Percentiles rank a stretch among this genome's conserved stretches.
Conservation (phyloP, 345 rosid genomes). For the Acer campestre region DNA sequence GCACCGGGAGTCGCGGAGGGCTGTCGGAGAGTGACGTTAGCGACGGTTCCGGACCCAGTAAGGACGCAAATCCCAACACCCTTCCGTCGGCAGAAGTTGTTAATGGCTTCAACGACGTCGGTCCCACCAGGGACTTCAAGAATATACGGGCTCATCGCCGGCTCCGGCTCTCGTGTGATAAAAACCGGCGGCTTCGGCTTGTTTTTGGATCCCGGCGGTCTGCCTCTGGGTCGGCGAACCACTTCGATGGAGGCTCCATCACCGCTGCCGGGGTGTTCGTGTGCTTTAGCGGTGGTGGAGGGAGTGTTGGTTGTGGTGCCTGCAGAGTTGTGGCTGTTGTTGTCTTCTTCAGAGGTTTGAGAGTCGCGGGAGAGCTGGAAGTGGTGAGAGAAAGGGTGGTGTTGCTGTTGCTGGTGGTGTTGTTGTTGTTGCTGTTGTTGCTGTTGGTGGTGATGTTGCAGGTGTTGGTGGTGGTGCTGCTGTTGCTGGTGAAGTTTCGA, state of each 20-base stretch:
- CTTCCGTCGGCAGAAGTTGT: conserved; percentile 70
- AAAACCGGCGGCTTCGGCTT: conserved; percentile 74
- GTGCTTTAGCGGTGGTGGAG: conserved; percentile 11
- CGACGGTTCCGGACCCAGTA: conserved; percentile 82
- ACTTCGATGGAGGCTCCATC: conserved; percentile 77
- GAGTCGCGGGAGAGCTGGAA: conserved; percentile 50
- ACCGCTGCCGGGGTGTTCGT: conserved; percentile 18
- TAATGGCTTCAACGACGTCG: conserved; percentile 69
- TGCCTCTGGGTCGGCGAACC: conserved; percentile 78
- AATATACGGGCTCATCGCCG: conserved; percentile 84
- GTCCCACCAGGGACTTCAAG: conserved; percentile 75
- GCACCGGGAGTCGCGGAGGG: conserved; percentile 75
- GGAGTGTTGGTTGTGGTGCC: conserved; percentile 25
- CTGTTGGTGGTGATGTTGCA: neutral
- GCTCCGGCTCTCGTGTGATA: conserved; percentile 65
- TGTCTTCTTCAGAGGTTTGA: conserved; percentile 28
- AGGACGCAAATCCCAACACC: conserved; percentile 65
- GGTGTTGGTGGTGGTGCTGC: conserved; percentile 25
- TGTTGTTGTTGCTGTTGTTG: conserved; percentile 37
- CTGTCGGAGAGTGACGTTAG: conserved; percentile 86
- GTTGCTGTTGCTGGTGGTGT: conserved; percentile 26
- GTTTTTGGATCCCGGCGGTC: conserved; percentile 92
- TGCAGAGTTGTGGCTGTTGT: conserved; percentile 23
- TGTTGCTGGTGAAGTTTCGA: conserved; percentile 52
- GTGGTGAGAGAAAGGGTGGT: conserved; percentile 49